Percentiles rank a stretch among this genome's conserved stretches.
phyloP scores from a whole-genome alignment of 2,329 filamentous ascomycete species.

The Sporothrix variecibatus region DNA sequence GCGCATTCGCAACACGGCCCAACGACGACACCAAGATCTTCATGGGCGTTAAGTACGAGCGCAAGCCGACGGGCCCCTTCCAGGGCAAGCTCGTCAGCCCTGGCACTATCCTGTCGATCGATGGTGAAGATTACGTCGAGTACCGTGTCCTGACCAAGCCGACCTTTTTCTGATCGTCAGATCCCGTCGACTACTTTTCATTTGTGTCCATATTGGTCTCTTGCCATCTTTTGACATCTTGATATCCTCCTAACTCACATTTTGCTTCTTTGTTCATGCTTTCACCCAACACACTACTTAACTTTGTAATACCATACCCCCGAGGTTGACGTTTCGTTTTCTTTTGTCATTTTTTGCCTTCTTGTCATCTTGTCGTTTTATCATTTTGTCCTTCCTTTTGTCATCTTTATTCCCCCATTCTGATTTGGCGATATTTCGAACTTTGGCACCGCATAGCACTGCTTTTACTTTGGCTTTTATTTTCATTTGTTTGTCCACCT shows the following conservation, averaged over 20 bases:
- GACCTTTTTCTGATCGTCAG: constrained; percentile 53
- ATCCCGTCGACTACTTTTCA: background rate
- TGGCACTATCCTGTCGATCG: constrained; percentile 63
- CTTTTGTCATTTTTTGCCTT: background rate
- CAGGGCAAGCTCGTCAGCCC: constrained; percentile 64
- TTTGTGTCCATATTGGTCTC: background rate
- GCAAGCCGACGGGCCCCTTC: constrained; percentile 62
- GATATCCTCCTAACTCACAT: background rate
- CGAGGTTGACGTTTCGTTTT: background rate
- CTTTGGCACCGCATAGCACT: constrained; percentile 6
- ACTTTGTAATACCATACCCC: background rate
- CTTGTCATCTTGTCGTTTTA: background rate
- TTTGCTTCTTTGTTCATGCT: constrained; percentile 11
- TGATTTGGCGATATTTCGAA: background rate
- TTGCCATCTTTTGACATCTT: background rate
- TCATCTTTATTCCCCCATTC: background rate
- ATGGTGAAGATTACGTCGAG: constrained; percentile 68
- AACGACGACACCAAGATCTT: constrained; percentile 59
- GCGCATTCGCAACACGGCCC: constrained; percentile 43
- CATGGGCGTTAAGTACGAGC: constrained; percentile 63
- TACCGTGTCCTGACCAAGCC: constrained; percentile 66
- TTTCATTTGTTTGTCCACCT: background rate
- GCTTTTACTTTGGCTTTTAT: background rate
- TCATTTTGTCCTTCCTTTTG: background rate
- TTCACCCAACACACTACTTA: background rate